Evolutionary conservation across 345 rosid genomes (phyloP).

Genomic region (Rhodamnia rubescens): DNA sequence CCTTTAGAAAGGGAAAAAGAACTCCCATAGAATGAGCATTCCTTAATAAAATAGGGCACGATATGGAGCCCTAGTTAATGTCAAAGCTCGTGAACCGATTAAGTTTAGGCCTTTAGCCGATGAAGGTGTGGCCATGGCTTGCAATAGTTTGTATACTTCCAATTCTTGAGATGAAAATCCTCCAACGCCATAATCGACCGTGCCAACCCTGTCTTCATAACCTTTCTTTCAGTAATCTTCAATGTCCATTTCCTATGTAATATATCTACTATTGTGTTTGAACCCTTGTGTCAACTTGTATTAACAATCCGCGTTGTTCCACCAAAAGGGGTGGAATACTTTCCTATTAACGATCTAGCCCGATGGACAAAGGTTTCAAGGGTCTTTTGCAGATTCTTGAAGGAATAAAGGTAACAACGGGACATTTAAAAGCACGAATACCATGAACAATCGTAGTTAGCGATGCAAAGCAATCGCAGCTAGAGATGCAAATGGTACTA

Average conservation of each 20-base stretch:
- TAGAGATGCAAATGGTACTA: too few species aligned
- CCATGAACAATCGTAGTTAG: too few species aligned
- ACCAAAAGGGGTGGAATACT: too few species aligned
- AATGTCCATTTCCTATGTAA: not conserved
- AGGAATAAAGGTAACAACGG: too few species aligned
- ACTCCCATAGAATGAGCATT: not conserved
- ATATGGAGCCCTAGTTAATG: too few species aligned
- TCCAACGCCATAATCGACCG: too few species aligned
- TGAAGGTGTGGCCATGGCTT: not conserved
- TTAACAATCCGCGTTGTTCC: not conserved
- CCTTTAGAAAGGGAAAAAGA: not conserved
- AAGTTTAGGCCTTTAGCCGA: fast-evolving
- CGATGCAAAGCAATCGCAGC: too few species aligned
- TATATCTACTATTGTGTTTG: not conserved
- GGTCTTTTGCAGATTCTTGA: too few species aligned
- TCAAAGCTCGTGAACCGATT: not conserved
- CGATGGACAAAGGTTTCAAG: too few species aligned
- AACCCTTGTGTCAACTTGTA: not conserved
- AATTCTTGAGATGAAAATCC: not conserved
- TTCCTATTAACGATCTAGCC: too few species aligned
- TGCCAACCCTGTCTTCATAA: not conserved
- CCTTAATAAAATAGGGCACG: not conserved
- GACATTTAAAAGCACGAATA: too few species aligned
- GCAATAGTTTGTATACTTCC: fast-evolving
- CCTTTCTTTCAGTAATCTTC: not conserved